phyloP scores from a whole-genome alignment of 2,329 filamentous ascomycete genomes.

The Aspergillus oerlinghausenensis region DNA sequence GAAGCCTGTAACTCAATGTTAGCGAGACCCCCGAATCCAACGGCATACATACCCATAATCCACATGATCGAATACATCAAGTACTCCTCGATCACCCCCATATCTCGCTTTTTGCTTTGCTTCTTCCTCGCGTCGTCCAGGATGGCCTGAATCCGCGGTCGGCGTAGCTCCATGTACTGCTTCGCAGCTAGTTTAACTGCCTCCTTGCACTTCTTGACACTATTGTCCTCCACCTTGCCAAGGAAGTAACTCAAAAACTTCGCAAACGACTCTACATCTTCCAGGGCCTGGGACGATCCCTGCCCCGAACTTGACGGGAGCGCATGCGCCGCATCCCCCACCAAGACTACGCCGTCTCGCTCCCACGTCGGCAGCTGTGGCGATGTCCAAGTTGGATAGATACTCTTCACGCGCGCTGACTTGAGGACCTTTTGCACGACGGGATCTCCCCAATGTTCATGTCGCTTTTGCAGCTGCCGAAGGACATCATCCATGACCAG shows the following conservation, averaged over 20 bases:
- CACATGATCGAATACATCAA: conserved; percentile 37
- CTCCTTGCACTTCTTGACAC: conserved; percentile 11
- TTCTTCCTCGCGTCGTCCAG: conserved; percentile 27
- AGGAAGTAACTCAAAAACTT: conserved; percentile 37
- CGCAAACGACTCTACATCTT: conserved; percentile 49
- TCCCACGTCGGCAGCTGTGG: conserved; percentile 47
- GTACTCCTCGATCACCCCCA: conserved; percentile 32
- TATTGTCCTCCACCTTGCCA: background rate
- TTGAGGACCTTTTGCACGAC: conserved; percentile 40
- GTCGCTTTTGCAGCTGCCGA: conserved; percentile 37
- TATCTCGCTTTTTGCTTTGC: conserved; percentile 32
- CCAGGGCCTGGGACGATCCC: conserved; percentile 53
- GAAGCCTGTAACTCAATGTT: background rate
- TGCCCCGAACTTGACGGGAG: conserved; percentile 52
- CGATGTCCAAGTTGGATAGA: conserved; percentile 48
- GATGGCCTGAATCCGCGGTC: conserved; percentile 32
- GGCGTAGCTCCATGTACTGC: conserved; percentile 31
- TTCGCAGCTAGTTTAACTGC: conserved; percentile 25
- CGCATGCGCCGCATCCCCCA: conserved; percentile 57
- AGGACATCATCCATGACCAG: conserved; percentile 29
- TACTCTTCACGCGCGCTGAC: conserved; percentile 35
- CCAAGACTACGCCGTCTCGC: conserved; percentile 45
- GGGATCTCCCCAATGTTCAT: conserved; percentile 45
- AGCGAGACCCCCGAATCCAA: background rate
- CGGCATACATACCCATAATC: conserved; percentile 26